Percentiles rank a stretch among this genome's conserved stretches.
Conservation (phyloP, 768 basidiomycete genomes). For the Coprinopsis marcescibilis region DNA sequence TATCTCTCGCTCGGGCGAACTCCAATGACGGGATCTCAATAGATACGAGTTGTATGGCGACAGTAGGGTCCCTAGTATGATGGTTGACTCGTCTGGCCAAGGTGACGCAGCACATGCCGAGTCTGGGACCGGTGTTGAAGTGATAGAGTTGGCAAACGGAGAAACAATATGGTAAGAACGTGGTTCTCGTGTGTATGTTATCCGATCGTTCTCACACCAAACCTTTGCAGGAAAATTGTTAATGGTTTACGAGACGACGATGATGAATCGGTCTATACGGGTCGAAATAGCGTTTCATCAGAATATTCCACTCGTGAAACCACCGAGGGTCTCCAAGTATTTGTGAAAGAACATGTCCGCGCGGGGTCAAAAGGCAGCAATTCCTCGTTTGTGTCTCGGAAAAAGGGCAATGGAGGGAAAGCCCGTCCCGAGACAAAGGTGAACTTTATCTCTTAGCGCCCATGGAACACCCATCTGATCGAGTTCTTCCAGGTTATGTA, state of each 20-base stretch:
- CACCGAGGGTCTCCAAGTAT: conserved; percentile 61
- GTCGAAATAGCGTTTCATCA: conserved; percentile 67
- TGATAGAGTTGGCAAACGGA: conserved; percentile 82
- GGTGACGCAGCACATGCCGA: conserved; percentile 34
- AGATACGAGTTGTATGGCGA: conserved; percentile 85
- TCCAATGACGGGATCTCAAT: conserved; percentile 14
- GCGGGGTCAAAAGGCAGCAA: conserved; percentile 62
- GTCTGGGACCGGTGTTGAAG: conserved; percentile 61
- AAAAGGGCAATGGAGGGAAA: conserved; percentile 47
- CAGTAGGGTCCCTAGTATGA: conserved; percentile 31
- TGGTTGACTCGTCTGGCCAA: conserved; percentile 25
- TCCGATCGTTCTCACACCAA: conserved; percentile 6
- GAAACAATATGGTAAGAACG: conserved; percentile 74
- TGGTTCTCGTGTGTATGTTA: conserved; percentile 14
- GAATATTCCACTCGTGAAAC: conserved; percentile 57
- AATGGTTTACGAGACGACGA: conserved; percentile 79
- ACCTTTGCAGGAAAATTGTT: conserved; percentile 61
- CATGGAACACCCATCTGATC: conserved; percentile 22
- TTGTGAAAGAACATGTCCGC: conserved; percentile 70
- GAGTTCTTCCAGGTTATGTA: conserved; percentile 54
- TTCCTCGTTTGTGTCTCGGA: conserved; percentile 56
- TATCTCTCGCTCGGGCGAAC: conserved; percentile 15
- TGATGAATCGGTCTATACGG: conserved; percentile 59
- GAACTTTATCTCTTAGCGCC: conserved; percentile 17
- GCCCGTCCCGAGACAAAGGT: conserved; percentile 83